A percentile compares a stretch with the other conserved stretches of the same genome.
phyloP scores from a whole-genome alignment of 2,329 filamentous ascomycete genomes.

The Clonostachys sp. region DNA sequence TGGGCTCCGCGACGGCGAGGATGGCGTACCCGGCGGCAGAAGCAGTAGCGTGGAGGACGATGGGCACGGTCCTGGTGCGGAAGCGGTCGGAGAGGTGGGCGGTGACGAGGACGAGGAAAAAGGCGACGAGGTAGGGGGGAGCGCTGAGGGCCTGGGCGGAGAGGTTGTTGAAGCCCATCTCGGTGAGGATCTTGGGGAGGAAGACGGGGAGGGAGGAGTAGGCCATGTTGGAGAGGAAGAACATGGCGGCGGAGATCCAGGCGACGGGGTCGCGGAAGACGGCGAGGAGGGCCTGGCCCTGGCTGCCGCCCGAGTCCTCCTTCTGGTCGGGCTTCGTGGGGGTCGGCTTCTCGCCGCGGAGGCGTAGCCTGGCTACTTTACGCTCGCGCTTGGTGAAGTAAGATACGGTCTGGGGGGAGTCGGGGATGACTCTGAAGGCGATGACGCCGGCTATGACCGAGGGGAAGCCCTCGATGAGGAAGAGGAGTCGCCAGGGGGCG shows the following conservation, averaged over 20 bases:
- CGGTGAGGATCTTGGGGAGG: slow-evolving; percentile 72
- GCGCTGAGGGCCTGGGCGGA: slow-evolving; percentile 74
- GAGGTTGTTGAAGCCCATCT: slow-evolving; percentile 68
- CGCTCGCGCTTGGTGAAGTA: slow-evolving; percentile 62
- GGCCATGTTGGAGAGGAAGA: slow-evolving; percentile 83
- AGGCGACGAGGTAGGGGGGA: slow-evolving; percentile 76
- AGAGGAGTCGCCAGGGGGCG: slow-evolving; percentile 80
- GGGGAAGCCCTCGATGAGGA: slow-evolving; percentile 81
- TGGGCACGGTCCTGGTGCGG: slow-evolving; percentile 57
- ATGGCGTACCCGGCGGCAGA: slow-evolving; percentile 58
- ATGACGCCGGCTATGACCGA: slow-evolving; percentile 70
- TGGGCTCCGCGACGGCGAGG: slow-evolving; percentile 52
- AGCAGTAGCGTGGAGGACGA: slow-evolving; percentile 64
- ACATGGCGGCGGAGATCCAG: slow-evolving; percentile 76
- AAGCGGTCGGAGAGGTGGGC: slow-evolving; percentile 67
- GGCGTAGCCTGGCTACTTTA: slow-evolving; percentile 65
- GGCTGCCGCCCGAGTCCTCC: slow-evolving; percentile 32
- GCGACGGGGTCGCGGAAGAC: slow-evolving; percentile 25
- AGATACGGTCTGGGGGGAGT: slow-evolving; percentile 62
- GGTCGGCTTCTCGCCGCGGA: slow-evolving; percentile 43
- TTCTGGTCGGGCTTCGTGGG: slow-evolving; percentile 5
- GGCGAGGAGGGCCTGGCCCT: slow-evolving; percentile 51
- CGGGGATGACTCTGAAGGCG: slow-evolving; percentile 73
- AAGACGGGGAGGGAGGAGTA: slow-evolving; percentile 88
- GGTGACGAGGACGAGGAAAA: slow-evolving; percentile 66